Base-by-base conservation (phyloP, 2,329 filamentous ascomycete genomes). In the Neurospora crassa region DNA sequence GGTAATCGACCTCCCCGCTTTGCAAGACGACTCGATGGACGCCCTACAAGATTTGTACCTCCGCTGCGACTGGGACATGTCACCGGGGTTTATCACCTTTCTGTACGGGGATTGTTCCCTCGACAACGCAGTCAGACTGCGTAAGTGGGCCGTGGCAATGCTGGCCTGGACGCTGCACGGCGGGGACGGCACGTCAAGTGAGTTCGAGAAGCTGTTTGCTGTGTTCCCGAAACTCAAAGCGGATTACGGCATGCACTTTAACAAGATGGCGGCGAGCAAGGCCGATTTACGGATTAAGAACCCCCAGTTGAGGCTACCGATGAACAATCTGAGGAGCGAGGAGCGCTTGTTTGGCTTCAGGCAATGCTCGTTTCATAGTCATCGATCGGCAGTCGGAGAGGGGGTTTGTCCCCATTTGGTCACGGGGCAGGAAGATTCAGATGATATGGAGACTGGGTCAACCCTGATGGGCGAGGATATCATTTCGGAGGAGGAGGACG, bases 141-240 rank as follows among this genome's bases (percentile, higher is more conserved):
- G 87, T 68, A 85, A 86, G 74, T 89, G 87, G 87, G 84, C 86
- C 70, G 86, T 88, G 6, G 86, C 87, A 71, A 88, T 89, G 86
- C 82, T 87, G 16, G 86, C 86, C n/a, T 89, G 86, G 82, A 83
- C 83, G 2, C 81, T 88, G 78, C 78, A 82, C 45, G 74, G 79
- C 70, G 76, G 78, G 5, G 74, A 76, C 34, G 68, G 71, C 67
- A 43, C 74, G 69, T 76, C 79, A 5, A 77, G 79, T 40, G 80
- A 79, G 70, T 83, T 86, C 74, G 80, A 82, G 67, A 74, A 76
- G 14, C 80, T 87, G 5, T 82, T 88, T 47, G 78, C 79, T 53
- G 76, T 78, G 6, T 82, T 83, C 40, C 82, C 84, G 1, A 83
- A 84, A 70, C 84, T 89, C 69, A 78, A 78, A 69, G 79, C 80